Conservation (phyloP, 2,329 filamentous ascomycete genomes). For the Neopestalotiopsis sp. region DNA sequence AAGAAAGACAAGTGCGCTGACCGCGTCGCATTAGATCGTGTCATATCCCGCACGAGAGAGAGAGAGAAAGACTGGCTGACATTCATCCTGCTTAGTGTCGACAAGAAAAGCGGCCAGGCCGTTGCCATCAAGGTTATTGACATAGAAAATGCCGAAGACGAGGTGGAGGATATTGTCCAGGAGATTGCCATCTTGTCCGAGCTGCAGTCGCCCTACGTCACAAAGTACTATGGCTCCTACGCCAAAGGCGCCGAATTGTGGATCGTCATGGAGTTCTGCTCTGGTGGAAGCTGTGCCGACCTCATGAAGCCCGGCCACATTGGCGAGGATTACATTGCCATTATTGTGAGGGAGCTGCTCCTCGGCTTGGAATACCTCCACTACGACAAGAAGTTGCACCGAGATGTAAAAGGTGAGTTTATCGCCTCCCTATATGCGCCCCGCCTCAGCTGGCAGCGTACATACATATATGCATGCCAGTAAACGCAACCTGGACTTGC, state of each 20-base stretch:
- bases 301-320: slow-evolving; percentile 93
- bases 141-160: slow-evolving; percentile 97
- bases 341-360: slow-evolving; percentile 89
- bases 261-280: slow-evolving; percentile 99
- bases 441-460: not conserved
- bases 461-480: no score
- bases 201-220: slow-evolving; percentile 94
- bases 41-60: not conserved
- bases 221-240: slow-evolving; percentile 96
- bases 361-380: slow-evolving; percentile 93
- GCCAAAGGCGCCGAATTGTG: slow-evolving; percentile 95
- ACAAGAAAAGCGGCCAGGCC: slow-evolving; percentile 89
- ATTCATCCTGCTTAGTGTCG: slow-evolving; percentile 63
- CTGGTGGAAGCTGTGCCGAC: slow-evolving; percentile 93
- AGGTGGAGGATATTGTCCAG: slow-evolving; percentile 99
- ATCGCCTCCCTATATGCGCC: not conserved
- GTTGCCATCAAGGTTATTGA: slow-evolving; percentile 99
- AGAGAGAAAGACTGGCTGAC: slow-evolving; percentile 6
- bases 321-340: slow-evolving; percentile 94
- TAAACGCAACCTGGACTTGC: no score
- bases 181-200: slow-evolving; percentile 98
- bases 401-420: slow-evolving; percentile 85
- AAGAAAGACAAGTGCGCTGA: slow-evolving; percentile 16
- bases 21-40: not conserved
- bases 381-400: slow-evolving; percentile 91